phyloP scores from a whole-genome alignment of 495 filamentous ascomycete species.

The Haplographium delicatum region DNA sequence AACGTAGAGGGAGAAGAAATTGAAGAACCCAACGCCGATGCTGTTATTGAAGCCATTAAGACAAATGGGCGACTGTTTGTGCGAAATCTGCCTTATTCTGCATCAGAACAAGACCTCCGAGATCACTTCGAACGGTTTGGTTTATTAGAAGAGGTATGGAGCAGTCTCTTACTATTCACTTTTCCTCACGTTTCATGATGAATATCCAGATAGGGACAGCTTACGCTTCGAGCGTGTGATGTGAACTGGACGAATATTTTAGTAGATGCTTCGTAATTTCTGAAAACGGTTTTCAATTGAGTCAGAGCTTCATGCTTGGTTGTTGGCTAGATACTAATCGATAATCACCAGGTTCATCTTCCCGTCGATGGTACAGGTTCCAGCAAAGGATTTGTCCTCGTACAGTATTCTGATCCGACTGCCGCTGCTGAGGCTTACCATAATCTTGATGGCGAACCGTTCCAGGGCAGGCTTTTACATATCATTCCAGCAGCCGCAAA shows the following conservation, averaged over 20 bases:
- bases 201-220: conserved; percentile 99
- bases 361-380: conserved; percentile 60
- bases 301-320: background rate
- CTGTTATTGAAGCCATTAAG: conserved; percentile 41
- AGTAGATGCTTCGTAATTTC: conserved; percentile 53
- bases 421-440: conserved; percentile 73
- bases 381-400: conserved; percentile 85
- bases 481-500: conserved; percentile 78
- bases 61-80: conserved; percentile 73
- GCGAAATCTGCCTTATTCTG: conserved; percentile 79
- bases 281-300: conserved; percentile 27
- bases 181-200: conserved; percentile 63
- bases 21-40: conserved; percentile 27
- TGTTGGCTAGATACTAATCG: conserved; percentile 27
- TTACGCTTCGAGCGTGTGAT: conserved; percentile 66
- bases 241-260: conserved; percentile 59
- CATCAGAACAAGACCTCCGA: conserved; percentile 71
- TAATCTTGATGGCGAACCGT: conserved; percentile 69
- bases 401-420: conserved; percentile 65
- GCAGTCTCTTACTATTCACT: conserved; percentile 16
- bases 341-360: conserved; percentile 64
- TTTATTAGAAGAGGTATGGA: conserved; percentile 77
- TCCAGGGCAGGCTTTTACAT: conserved; percentile 89
- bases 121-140: conserved; percentile 66
- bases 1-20: conserved; percentile 23